Evolutionary conservation across 2,329 filamentous ascomycete genomes (phyloP), one percentile per base, ranked within the genome.

Genomic region (Spiromastix sp.): DNA sequence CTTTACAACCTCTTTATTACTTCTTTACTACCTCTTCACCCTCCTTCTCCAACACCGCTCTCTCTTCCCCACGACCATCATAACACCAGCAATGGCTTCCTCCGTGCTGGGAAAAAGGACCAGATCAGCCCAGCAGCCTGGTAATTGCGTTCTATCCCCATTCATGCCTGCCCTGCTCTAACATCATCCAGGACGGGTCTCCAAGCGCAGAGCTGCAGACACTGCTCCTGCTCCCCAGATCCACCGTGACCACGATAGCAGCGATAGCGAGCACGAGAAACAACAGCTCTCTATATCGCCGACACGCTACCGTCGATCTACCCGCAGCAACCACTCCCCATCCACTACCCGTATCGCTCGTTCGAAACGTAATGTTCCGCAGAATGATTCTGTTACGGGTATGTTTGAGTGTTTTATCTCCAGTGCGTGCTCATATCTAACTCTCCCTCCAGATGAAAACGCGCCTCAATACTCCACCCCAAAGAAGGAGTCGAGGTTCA

Each of bases 401-500:
- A 51, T 40, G 48, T 39, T 4, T 24, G 13, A 17, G 4, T 8
- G 9, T 5, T 20, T 17, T 24, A n/a, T 7, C 19, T 17, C 1
- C 8, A 22, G 13, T 36, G 13, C 19, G 6, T 8, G 27, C 11
- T 24, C 7, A 24, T n/a, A 7, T 7, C 7, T n/a, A 24, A 24
- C n/a, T 24, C 8, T 27, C 15, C 12, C 5, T 27, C 5, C 57
- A 66, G 51, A 72, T 61, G 63, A 67, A 44, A 64, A 62, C 35
- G 38, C 51, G 19, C 57, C 52, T 67, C 41, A 66, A 66, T 48
- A 64, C 63, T 34, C 60, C 67, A 27, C 60, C 65, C 30, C 74
- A 74, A 10, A 66, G 78, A 33, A 82, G 56, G 38, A 61, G 51
- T 79, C 83, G 17, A 72, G 85, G 46, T 82, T 85, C 53, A 76